Evolutionary conservation across 139 green algal species (phyloP).

Genomic region (Desmodesmus armatus): DNA sequence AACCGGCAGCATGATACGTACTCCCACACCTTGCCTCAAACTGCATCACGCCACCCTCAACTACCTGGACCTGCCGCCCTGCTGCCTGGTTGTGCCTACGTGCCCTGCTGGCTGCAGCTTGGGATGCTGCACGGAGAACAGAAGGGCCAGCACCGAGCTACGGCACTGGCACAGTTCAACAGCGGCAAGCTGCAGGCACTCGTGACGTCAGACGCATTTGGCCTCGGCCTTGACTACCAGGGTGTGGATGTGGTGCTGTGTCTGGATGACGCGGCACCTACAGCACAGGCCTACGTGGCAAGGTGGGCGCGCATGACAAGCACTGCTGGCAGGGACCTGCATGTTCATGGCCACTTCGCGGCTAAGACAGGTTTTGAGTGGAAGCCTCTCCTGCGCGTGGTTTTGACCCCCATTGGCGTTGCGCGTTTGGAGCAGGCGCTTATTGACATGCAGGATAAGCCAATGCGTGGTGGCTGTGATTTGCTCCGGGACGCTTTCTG

Average conservation of each 20-base stretch:
- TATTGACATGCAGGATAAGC: no score
- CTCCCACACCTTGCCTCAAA: neutral
- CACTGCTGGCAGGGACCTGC: neutral
- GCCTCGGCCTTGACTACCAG: conserved; percentile 16
- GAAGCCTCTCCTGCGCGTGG: no score
- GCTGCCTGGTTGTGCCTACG: neutral
- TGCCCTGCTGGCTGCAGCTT: neutral
- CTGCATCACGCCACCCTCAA: neutral
- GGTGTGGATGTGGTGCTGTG: conserved; percentile 27
- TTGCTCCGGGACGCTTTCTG: no score
- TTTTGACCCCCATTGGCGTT: no score
- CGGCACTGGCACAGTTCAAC: neutral
- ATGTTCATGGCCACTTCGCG: no score
- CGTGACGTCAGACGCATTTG: conserved; percentile 22
- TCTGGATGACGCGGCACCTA: neutral
- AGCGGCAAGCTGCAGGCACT: neutral
- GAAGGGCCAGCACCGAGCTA: neutral
- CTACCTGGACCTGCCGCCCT: neutral
- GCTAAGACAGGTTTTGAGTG: no score
- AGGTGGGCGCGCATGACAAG: neutral
- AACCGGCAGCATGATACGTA: no score
- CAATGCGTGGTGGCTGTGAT: no score
- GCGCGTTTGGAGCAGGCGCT: no score
- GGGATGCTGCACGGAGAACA: neutral
- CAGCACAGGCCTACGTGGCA: neutral